phyloP scores from a whole-genome alignment of 805 yeast species.

The Candida sphagnicola region DNA sequence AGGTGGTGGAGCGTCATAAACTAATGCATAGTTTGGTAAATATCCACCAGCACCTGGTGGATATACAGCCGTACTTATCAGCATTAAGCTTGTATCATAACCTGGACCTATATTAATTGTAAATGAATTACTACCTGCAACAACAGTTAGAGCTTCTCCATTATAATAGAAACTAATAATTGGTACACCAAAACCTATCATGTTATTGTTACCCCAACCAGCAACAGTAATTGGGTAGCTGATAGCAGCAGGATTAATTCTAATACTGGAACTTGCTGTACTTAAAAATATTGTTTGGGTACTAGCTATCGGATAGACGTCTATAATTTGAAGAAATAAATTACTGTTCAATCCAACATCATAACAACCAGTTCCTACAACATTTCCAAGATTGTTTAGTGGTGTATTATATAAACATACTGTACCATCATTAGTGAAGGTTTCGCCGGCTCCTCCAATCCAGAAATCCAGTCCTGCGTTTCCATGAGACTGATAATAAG shows the following conservation, averaged over 20 bases:
- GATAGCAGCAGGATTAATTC: not conserved
- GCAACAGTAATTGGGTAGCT: not conserved
- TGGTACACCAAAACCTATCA: not conserved
- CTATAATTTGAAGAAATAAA: no score
- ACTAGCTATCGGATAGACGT: not conserved
- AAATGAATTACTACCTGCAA: not conserved
- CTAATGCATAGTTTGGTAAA: not conserved
- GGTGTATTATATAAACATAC: not conserved
- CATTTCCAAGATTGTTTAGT: not conserved
- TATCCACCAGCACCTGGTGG: not conserved
- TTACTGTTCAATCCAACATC: not conserved
- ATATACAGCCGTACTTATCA: not conserved
- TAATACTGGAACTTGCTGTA: not conserved
- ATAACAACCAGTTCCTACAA: not conserved
- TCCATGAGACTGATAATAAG: not conserved
- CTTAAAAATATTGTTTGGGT: not conserved
- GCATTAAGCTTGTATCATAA: not conserved
- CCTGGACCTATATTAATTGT: not conserved
- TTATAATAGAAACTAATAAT: not conserved
- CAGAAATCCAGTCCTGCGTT: not conserved
- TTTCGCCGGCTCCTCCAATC: not conserved
- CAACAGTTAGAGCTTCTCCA: not conserved
- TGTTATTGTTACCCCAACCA: not conserved
- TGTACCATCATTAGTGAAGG: not conserved
- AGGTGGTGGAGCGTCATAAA: not conserved